These are phyloP conservation scores for Zoysia pacifica DNA, from an alignment of 176 grass and related monocot species.

Conservation along the genomic window DNA sequence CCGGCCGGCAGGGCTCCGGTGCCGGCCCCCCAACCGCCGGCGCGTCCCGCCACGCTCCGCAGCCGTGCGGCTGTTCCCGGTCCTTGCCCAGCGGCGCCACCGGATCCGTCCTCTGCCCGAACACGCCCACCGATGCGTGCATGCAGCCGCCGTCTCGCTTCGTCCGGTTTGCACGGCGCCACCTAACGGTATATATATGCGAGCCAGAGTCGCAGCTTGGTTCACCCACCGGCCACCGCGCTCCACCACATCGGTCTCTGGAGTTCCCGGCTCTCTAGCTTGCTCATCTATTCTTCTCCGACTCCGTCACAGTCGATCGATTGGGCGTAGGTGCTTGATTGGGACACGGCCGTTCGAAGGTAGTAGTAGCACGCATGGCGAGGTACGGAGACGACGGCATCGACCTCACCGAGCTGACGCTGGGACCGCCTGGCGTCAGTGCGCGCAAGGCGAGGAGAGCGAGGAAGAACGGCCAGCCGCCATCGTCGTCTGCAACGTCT, in stretches of 20 bases:
- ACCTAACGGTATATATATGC: slow-evolving; percentile 58
- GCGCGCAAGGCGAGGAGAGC: slow-evolving; percentile 38
- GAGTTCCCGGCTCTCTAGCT: not conserved
- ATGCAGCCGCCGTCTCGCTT: slow-evolving; percentile 1
- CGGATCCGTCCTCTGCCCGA: slow-evolving; percentile 35
- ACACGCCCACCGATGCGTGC: not conserved
- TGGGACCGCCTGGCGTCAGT: slow-evolving; percentile 54
- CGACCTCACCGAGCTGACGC: slow-evolving; percentile 80
- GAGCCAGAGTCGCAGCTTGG: not conserved
- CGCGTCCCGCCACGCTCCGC: slow-evolving; percentile 44
- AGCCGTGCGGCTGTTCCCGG: slow-evolving; percentile 41
- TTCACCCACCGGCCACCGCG: not conserved
- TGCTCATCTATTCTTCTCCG: not conserved
- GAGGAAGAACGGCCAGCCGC: slow-evolving; percentile 24
- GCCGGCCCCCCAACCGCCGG: slow-evolving; percentile 49
- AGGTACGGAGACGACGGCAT: slow-evolving; percentile 49
- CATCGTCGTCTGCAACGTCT: slow-evolving; percentile 4
- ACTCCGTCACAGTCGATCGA: not conserved
- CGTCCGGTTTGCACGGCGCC: slow-evolving; percentile 27
- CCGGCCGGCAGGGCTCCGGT: slow-evolving; percentile 35
- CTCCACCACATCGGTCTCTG: not conserved
- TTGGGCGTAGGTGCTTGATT: not conserved
- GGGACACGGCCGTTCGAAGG: not conserved
- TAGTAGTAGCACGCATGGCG: slow-evolving; percentile 29
- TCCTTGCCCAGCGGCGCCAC: slow-evolving; percentile 19